Conservation (phyloP, 2,329 filamentous ascomycete genomes). For the Alternaria sp. region DNA sequence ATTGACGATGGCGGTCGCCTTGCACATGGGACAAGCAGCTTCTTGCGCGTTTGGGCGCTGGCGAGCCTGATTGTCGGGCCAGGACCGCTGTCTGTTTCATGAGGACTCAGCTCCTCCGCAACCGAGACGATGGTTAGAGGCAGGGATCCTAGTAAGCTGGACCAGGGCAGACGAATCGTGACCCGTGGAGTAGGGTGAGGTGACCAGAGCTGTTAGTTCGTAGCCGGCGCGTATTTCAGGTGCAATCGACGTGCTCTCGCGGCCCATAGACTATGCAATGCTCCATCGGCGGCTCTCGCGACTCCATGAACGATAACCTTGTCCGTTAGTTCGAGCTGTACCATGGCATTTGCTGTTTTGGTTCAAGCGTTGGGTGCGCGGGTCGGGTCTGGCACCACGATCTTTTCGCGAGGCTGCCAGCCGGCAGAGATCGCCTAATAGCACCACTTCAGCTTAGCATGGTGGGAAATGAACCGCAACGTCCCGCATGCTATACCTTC, state of each 20-base stretch:
- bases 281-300: conserved; percentile 12
- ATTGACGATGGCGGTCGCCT: conserved; percentile 17
- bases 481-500: neutral
- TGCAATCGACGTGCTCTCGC: neutral
- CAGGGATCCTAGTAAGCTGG: conserved; percentile 7
- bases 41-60: conserved; percentile 25
- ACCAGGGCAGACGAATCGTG: conserved; percentile 12
- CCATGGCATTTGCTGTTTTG: conserved; percentile 32
- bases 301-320: conserved; percentile 12
- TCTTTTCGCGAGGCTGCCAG: conserved; percentile 15
- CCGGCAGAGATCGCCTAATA: conserved; percentile 7
- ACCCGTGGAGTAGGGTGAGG: conserved; percentile 7
- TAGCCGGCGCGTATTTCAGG: conserved; percentile 12
- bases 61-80: conserved; percentile 24
- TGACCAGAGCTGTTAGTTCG: conserved; percentile 5
- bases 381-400: neutral
- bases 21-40: conserved; percentile 18
- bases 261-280: conserved; percentile 5
- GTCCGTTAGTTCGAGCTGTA: neutral
- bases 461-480: neutral
- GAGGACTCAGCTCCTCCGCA: conserved; percentile 16
- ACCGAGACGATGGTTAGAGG: conserved; percentile 21
- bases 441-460: conserved; percentile 4
- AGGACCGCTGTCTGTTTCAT: conserved; percentile 23
- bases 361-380: conserved; percentile 22